A percentile compares a stretch with the other conserved stretches of the same genome.
These are phyloP conservation scores for Saccharomyces paradoxus DNA, from an alignment of 805 yeast genomes.

Conservation along the genomic window DNA sequence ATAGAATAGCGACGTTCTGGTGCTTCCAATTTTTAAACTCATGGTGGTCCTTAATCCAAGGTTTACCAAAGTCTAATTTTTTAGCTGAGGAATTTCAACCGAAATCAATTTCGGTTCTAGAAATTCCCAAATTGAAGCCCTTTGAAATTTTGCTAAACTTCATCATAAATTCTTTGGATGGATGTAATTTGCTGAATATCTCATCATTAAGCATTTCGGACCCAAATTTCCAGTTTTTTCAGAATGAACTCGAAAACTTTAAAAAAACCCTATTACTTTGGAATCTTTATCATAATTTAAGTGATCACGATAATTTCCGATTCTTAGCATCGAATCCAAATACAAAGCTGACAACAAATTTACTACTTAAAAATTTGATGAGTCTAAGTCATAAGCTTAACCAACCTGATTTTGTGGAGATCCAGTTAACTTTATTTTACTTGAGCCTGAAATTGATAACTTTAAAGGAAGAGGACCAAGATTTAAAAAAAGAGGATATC, in stretches of 20 bases:
- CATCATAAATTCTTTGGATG: constrained; percentile 16
- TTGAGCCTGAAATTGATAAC: constrained; percentile 10
- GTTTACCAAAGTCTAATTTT: constrained; percentile 23
- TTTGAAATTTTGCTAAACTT: constrained; percentile 17
- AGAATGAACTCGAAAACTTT: constrained; percentile 14
- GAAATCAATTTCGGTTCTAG: constrained; percentile 12
- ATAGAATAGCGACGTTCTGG: constrained; percentile 20
- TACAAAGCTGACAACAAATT: not conserved
- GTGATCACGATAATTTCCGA: constrained; percentile 17
- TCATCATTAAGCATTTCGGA: constrained; percentile 6
- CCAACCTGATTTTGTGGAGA: constrained; percentile 21
- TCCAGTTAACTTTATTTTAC: constrained; percentile 25
- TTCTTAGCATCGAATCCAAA: not conserved
- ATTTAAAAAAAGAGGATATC: constrained; percentile 12
- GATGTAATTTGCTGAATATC: constrained; percentile 17
- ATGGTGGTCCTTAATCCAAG: constrained; percentile 26
- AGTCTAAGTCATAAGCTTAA: not conserved
- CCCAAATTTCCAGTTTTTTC: constrained; percentile 9
- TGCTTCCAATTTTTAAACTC: constrained; percentile 25
- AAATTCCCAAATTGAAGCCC: constrained; percentile 18
- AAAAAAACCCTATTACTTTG: constrained; percentile 16
- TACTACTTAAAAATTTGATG: not conserved
- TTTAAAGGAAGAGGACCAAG: not conserved
- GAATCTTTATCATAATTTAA: constrained; percentile 20
- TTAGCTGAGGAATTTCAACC: constrained; percentile 23